phyloP scores from a whole-genome alignment of 2,329 filamentous ascomycete genomes.

The Fusarium aywerte region DNA sequence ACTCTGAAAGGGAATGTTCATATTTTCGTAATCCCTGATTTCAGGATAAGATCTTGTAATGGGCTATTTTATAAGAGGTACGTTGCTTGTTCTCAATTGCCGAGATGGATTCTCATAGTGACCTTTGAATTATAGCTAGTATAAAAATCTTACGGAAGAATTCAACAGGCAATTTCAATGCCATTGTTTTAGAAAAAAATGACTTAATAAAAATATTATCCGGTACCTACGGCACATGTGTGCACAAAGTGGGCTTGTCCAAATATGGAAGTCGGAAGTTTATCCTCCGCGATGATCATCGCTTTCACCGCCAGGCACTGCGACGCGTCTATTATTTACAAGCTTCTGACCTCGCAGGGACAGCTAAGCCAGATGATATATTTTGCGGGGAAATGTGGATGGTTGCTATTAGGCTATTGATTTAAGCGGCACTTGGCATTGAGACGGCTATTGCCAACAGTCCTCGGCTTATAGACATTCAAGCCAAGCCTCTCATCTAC shows the following conservation, averaged over 20 bases:
- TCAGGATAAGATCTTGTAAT: no score
- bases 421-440: background rate
- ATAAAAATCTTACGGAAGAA: no score
- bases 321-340: background rate
- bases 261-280: background rate
- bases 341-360: background rate
- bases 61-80: no score
- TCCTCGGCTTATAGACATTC: background rate
- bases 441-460: background rate
- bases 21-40: no score
- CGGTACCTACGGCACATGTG: background rate
- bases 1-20: no score
- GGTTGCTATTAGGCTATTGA: slow-evolving; percentile 6
- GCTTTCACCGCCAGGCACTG: background rate
- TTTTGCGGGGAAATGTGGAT: slow-evolving; percentile 4
- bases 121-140: no score
- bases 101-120: no score
- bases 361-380: background rate
- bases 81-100: no score
- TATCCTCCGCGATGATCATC: background rate
- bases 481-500: background rate
- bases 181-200: no score
- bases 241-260: background rate
- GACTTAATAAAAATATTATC: no score
- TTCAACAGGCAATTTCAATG: background rate